These are phyloP conservation scores for Rhypophila decipiens DNA, from an alignment of 495 filamentous ascomycete species.

Conservation along the genomic window DNA sequence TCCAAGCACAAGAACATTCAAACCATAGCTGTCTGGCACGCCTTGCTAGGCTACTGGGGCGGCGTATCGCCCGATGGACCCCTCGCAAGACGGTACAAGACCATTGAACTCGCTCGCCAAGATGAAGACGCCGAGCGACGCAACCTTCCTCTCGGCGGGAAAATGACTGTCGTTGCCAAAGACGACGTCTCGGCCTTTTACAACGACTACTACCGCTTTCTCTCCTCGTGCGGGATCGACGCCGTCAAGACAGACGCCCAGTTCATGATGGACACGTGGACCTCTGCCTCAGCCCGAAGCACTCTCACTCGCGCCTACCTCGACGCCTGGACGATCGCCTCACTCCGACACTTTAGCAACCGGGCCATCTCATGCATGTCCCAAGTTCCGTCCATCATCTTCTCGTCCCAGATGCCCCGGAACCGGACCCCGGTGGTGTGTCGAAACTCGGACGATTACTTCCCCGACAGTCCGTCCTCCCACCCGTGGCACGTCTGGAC, in stretches of 20 bases:
- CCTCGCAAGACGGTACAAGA: conserved; percentile 73
- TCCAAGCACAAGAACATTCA: conserved; percentile 63
- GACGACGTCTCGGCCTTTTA: conserved; percentile 73
- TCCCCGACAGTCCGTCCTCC: conserved; percentile 65
- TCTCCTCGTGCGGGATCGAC: conserved; percentile 62
- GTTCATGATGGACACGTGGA: conserved; percentile 73
- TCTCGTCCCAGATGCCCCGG: conserved; percentile 70
- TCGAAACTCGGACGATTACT: conserved; percentile 93
- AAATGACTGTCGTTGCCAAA: conserved; percentile 65
- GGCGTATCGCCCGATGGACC: conserved; percentile 67
- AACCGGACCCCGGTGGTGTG: conserved; percentile 63
- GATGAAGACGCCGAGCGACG: conserved; percentile 44
- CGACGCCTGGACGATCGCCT: conserved; percentile 77
- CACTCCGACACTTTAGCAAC: conserved; percentile 66
- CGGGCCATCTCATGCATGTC: conserved; percentile 92
- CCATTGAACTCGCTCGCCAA: conserved; percentile 53
- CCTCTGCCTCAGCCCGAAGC: conserved; percentile 58
- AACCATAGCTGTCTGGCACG: conserved; percentile 93
- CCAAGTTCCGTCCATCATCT: conserved; percentile 72
- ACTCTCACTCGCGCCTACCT: conserved; percentile 68
- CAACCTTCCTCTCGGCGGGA: conserved; percentile 49
- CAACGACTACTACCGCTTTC: conserved; percentile 83
- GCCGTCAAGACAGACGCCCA: conserved; percentile 89
- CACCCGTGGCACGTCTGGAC: conserved; percentile 94
- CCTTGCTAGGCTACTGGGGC: conserved; percentile 93